Base-by-base conservation (phyloP, 163 green algal species). In the Chloromonas sp. region DNA sequence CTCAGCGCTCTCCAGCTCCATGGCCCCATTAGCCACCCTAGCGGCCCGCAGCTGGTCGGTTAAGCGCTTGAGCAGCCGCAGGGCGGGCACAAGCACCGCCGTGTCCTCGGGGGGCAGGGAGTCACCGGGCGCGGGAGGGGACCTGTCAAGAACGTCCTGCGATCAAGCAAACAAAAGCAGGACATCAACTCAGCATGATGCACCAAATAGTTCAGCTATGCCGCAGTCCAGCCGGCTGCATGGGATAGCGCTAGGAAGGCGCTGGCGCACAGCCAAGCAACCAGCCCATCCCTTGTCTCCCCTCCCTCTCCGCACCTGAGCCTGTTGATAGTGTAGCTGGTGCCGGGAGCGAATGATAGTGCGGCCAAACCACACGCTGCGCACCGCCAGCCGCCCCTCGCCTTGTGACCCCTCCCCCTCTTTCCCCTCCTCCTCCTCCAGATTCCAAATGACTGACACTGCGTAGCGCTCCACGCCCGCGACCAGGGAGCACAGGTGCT, bases 391-490 rank as follows among this genome's bases (percentile, higher is more conserved):
- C 57, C 79, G 61, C 82, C 85, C 74, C 66, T 74, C 66, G 66
- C 5, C 36, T 36, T 36, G 11, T 74, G 1, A 15, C 36, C 5
- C 66, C 66, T 74, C 66, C 66, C 66, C 66, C 77, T 81, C 77
- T 14, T 61, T 15, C 15, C 3, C 13, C n/a, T 60, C 2, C 36
- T 79, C 78, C 57, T 83, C 84, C 1, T 59, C 58, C 62, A 98
- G 84, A n/a, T 87, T 94, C 95, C 95, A 98, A 14, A 97, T 83
- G 61, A 96, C 92, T 60, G 89, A 95, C 60, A 98, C 95, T 2
- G 95, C 91, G 15, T 95, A 88, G 8, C 95, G 90, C 87, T 97
- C 93, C 58, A 90, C 86, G 60, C 78, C 81, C 1, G 60, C 79
- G 1, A 90, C 77, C 83, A 98, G 88, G 14, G 91, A 95, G 84